Conservation (phyloP, 225 moss, liverwort and hornwort genomes). For the Takakia lepidozioides region DNA sequence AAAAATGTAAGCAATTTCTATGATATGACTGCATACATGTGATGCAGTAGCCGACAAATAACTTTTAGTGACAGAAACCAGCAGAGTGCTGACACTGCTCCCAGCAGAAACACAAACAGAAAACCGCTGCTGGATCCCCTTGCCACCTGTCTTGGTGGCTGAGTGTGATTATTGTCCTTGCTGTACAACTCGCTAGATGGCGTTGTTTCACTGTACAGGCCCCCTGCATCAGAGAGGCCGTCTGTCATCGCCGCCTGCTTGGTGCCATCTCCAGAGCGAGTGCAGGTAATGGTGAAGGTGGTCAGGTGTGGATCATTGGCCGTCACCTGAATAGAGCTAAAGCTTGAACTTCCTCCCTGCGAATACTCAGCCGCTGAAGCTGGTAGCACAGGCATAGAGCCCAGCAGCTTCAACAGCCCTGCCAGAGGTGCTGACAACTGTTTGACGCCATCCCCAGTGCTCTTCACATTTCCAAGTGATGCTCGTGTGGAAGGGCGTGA, state of each 20-base stretch:
- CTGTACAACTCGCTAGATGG: constrained; percentile 43
- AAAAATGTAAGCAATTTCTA: too few species aligned
- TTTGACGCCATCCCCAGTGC: constrained; percentile 10
- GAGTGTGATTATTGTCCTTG: constrained; percentile 15
- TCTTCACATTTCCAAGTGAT: constrained; percentile 2
- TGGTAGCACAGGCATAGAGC: constrained; percentile 32
- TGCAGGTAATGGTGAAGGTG: constrained; percentile 46
- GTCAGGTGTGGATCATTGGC: constrained; percentile 48
- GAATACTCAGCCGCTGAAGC: constrained; percentile 50
- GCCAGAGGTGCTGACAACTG: constrained; percentile 8
- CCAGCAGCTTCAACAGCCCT: constrained; percentile 12
- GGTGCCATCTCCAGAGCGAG: constrained; percentile 33
- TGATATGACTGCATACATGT: constrained; percentile 26
- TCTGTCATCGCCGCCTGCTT: constrained; percentile 49
- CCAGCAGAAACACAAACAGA: constrained; percentile 74
- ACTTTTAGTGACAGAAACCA: constrained; percentile 62
- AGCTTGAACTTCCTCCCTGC: too few species aligned
- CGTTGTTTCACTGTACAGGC: constrained; percentile 24
- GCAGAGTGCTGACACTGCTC: constrained; percentile 53
- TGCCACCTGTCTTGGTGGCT: constrained; percentile 39
- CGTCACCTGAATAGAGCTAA: constrained; percentile 32
- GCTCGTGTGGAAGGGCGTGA: constrained; percentile 20
- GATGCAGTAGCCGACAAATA: constrained; percentile 51
- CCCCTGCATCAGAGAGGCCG: not conserved
- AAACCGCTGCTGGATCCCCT: constrained; percentile 76